Evolutionary conservation across 257 asterid species (phyloP).

Genomic region (Solanum appendiculatum): DNA sequence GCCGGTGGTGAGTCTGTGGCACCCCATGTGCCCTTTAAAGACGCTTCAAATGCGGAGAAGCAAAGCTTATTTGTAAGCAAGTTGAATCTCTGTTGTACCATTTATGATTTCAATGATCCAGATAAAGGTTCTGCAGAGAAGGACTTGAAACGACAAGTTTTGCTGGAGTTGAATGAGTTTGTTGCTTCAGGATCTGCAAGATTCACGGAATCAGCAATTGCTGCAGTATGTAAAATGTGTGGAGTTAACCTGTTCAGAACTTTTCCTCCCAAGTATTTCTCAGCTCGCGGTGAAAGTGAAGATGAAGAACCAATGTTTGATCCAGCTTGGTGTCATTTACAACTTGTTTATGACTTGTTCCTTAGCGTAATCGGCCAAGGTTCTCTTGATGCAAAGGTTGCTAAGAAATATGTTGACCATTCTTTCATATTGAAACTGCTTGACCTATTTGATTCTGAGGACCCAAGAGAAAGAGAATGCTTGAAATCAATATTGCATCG

Average conservation of each 20-base stretch:
- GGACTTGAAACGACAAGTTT: constrained; percentile 30
- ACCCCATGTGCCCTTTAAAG: constrained; percentile 33
- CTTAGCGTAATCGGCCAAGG: constrained; percentile 20
- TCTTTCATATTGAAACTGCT: constrained; percentile 25
- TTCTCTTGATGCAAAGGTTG: constrained; percentile 28
- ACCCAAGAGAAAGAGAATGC: constrained; percentile 39
- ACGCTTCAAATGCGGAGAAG: constrained; percentile 31
- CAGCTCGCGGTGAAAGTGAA: constrained; percentile 27
- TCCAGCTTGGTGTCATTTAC: constrained; percentile 45
- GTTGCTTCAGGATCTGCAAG: constrained; percentile 33
- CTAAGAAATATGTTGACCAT: constrained; percentile 29
- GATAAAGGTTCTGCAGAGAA: constrained; percentile 23
- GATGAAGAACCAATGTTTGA: constrained; percentile 38
- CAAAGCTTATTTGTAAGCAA: constrained; percentile 31
- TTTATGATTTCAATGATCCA: constrained; percentile 32
- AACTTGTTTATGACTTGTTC: constrained; percentile 32
- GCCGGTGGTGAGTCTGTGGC: constrained; percentile 28
- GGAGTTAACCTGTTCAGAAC: constrained; percentile 30
- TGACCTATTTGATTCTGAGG: constrained; percentile 33
- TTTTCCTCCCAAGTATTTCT: constrained; percentile 29
- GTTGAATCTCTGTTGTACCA: constrained; percentile 29
- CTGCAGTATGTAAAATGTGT: constrained; percentile 38
- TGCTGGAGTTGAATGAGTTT: constrained; percentile 29
- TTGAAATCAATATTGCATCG: constrained; percentile 36
- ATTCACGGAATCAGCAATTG: constrained; percentile 23